Conservation (phyloP, 129 eudicot genomes). For the Cynara cardunculus region DNA sequence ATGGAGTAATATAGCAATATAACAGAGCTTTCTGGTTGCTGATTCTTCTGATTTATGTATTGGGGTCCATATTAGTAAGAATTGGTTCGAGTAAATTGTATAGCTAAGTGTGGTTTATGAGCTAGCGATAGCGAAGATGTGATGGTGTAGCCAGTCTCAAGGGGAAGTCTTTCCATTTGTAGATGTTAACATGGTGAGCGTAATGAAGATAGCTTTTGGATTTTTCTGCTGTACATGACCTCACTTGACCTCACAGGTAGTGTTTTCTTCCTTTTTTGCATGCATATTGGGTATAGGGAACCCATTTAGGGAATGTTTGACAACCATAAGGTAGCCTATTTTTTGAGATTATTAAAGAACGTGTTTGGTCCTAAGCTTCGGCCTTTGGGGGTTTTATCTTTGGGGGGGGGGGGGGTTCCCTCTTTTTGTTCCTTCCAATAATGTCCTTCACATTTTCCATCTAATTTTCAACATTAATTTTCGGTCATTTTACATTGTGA, state of each 20-base stretch:
- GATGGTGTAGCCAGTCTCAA: background rate
- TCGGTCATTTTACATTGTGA: background rate
- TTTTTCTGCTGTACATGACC: background rate
- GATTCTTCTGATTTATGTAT: background rate
- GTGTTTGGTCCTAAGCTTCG: background rate
- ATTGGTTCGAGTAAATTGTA: background rate
- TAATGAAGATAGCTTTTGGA: background rate
- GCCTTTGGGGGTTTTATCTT: no score
- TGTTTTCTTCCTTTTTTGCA: background rate
- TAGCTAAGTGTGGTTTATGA: background rate
- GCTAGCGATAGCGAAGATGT: background rate
- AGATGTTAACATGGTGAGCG: background rate
- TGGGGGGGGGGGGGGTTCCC: background rate
- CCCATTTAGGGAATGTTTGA: background rate
- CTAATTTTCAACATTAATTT: background rate
- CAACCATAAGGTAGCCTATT: background rate
- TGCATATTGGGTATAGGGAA: background rate
- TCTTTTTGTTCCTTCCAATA: no score
- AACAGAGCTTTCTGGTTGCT: background rate
- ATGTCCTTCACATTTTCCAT: background rate
- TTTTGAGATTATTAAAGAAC: background rate
- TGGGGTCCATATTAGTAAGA: background rate
- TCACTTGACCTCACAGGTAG: background rate
- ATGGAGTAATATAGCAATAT: background rate
- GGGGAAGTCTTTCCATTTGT: background rate